Evolutionary conservation across 352 stramenopile species (phyloP), one percentile per base, ranked within the genome.

Genomic region (Pythium insidiosum): DNA sequence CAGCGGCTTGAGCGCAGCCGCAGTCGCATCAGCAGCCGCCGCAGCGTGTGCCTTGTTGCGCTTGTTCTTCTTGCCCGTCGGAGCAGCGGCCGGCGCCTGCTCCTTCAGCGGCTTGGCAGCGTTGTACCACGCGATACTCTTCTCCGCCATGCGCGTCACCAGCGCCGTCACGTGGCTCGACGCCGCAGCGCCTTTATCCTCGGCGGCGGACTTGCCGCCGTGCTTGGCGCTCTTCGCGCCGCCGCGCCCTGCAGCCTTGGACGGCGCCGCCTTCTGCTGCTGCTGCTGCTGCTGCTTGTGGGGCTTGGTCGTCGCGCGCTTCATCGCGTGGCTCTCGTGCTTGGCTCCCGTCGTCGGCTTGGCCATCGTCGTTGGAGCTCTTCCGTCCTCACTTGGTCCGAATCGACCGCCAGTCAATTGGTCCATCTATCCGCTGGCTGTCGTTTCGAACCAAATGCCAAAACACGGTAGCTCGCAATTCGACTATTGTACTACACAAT

Each of bases 11-110:
- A 64, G 51, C n/a, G n/a, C n/a, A n/a, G n/a, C n/a, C 40, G 54
- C 55, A 26, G 39, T 42, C 18, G 68, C 51, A 19, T 67, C 58
- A 13, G 24, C 13, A n/a, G 45, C 7, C 34, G 34, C 46, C 5
- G 19, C 2, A 4, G 33, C 38, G 22, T 55, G 20, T 19, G 41
- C 31, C 33, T 49, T 43, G 39, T 58, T 50, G 28, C 48, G 36
- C 45, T 63, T 63, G 43, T 36, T 53, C 43, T 50, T 57, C 35
- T 64, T 60, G 40, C 41, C 34, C 34, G 90, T 22, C 5, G 40
- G 24, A 19, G 34, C 30, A 5, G 37, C n/a, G 16, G 43, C 24
- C 18, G 33, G 24, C 31, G 21, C 39, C 31, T 26, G 16, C 19
- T 42, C 33, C 24, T 58, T 56, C 16, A 68, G 50, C 31, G 54